These are phyloP conservation scores for Cylindrodendrum hubeiense DNA, from an alignment of 2,329 filamentous ascomycete genomes.

Conservation along the genomic window DNA sequence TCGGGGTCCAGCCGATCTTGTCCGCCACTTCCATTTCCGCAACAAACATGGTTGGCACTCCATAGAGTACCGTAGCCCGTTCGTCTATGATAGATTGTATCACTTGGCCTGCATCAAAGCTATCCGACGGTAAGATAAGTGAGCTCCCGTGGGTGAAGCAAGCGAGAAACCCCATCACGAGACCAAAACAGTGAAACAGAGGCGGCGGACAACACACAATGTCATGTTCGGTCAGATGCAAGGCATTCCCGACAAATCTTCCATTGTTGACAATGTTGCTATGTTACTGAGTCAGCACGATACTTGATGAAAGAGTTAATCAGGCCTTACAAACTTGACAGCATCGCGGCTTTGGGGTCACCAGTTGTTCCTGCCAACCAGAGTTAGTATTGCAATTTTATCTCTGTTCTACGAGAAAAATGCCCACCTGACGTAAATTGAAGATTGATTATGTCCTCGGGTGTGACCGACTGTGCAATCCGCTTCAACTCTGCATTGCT, in stretches of 20 bases:
- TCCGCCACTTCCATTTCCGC: slow-evolving; percentile 61
- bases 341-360: slow-evolving; percentile 29
- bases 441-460: slow-evolving; percentile 26
- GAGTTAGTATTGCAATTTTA: background rate
- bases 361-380: slow-evolving; percentile 26
- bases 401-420: background rate
- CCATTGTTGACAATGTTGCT: slow-evolving; percentile 70
- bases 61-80: slow-evolving; percentile 64
- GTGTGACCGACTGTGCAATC: background rate
- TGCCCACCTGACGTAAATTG: slow-evolving; percentile 28
- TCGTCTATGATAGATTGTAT: slow-evolving; percentile 67
- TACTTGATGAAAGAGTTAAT: no score
- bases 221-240: slow-evolving; percentile 57
- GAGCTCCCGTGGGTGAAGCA: slow-evolving; percentile 72
- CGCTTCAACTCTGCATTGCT: background rate
- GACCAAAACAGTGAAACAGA: slow-evolving; percentile 79
- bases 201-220: slow-evolving; percentile 74
- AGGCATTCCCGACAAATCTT: slow-evolving; percentile 63
- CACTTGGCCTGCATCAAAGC: slow-evolving; percentile 70
- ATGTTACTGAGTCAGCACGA: background rate
- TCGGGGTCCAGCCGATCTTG: background rate
- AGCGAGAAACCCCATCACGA: slow-evolving; percentile 77
- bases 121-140: slow-evolving; percentile 76
- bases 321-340: slow-evolving; percentile 22
- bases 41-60: slow-evolving; percentile 78